Percentiles rank a stretch among this genome's conserved stretches.
Conservation (phyloP, 352 stramenopile species). For the Globisporangium takayamanum region DNA sequence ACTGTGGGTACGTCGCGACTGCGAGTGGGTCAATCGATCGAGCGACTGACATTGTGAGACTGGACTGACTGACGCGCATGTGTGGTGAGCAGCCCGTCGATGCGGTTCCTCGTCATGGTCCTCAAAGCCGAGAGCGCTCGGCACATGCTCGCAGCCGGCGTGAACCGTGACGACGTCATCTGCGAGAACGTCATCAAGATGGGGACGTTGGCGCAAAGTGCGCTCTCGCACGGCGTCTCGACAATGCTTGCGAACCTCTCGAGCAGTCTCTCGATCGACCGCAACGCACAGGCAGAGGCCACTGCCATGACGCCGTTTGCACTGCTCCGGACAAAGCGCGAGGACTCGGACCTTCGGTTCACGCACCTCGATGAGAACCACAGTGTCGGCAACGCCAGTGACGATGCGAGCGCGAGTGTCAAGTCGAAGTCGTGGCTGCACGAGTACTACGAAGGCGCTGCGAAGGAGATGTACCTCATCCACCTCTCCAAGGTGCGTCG, state of each 20-base stretch:
- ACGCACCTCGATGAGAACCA: slow-evolving; percentile 2
- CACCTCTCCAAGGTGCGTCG: slow-evolving; percentile 53
- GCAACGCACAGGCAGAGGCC: slow-evolving; percentile 12
- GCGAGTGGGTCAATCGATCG: background rate
- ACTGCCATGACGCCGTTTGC: slow-evolving; percentile 9
- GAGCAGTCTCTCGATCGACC: slow-evolving; percentile 68
- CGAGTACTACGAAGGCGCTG: slow-evolving; percentile 73
- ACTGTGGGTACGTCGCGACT: slow-evolving; percentile 45
- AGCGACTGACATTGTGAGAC: slow-evolving; percentile 1
- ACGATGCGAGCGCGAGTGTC: background rate
- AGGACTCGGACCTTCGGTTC: slow-evolving; percentile 11
- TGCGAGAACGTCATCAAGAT: slow-evolving; percentile 89
- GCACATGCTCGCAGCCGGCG: slow-evolving; percentile 72
- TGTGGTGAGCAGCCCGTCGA: slow-evolving; percentile 24
- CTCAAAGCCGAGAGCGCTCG: slow-evolving; percentile 65
- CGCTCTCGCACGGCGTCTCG: slow-evolving; percentile 64
- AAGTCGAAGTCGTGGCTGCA: slow-evolving; percentile 34
- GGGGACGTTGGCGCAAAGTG: slow-evolving; percentile 74
- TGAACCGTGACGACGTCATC: slow-evolving; percentile 76
- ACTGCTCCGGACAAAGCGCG: slow-evolving; percentile 22
- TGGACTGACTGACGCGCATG: background rate
- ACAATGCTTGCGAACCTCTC: slow-evolving; percentile 83
- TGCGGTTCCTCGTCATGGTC: slow-evolving; percentile 74
- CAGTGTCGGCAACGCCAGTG: background rate
- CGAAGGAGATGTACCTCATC: slow-evolving; percentile 84